Percentiles rank a stretch among this genome's conserved stretches.
These are phyloP conservation scores for Aspergillus fructus DNA, from an alignment of 2,329 filamentous ascomycete genomes.

Conservation along the genomic window DNA sequence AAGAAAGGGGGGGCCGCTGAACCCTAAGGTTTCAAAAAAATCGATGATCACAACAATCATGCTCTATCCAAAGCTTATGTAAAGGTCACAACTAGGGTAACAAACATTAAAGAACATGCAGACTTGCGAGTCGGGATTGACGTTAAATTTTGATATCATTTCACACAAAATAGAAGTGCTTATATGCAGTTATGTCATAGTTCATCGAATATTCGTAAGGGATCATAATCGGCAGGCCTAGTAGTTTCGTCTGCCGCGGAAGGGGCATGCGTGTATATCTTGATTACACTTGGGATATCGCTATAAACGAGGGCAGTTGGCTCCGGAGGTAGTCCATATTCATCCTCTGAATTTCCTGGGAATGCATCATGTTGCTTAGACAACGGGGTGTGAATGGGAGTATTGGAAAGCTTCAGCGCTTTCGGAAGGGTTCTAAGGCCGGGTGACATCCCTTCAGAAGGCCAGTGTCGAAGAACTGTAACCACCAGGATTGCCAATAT, in stretches of 20 bases:
- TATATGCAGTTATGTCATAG: constrained; percentile 25
- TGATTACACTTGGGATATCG: neutral
- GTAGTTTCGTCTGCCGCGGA: neutral
- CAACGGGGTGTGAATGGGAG: neutral
- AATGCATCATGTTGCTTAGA: neutral
- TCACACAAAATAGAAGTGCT: neutral
- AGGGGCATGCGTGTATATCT: neutral
- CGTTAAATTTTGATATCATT: neutral
- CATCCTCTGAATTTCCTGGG: neutral
- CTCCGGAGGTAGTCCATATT: constrained; percentile 2
- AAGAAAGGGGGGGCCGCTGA: constrained; percentile 51
- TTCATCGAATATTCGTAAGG: constrained; percentile 30
- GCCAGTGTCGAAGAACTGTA: constrained; percentile 29
- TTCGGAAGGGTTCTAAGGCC: constrained; percentile 7
- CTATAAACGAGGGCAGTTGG: neutral
- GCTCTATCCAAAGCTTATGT: constrained; percentile 13
- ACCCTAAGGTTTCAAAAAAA: constrained; percentile 17
- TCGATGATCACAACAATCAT: constrained; percentile 17
- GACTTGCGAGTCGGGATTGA: neutral
- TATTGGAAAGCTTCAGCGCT: constrained; percentile 14
- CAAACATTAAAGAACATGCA: neutral
- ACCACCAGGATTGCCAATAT: constrained; percentile 31
- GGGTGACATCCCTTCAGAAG: constrained; percentile 3
- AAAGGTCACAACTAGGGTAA: neutral
- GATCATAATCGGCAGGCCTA: constrained; percentile 22